Percentiles rank a stretch among this genome's conserved stretches.
Conservation (phyloP, 2,329 filamentous ascomycete genomes). For the Trichoderma sp. region DNA sequence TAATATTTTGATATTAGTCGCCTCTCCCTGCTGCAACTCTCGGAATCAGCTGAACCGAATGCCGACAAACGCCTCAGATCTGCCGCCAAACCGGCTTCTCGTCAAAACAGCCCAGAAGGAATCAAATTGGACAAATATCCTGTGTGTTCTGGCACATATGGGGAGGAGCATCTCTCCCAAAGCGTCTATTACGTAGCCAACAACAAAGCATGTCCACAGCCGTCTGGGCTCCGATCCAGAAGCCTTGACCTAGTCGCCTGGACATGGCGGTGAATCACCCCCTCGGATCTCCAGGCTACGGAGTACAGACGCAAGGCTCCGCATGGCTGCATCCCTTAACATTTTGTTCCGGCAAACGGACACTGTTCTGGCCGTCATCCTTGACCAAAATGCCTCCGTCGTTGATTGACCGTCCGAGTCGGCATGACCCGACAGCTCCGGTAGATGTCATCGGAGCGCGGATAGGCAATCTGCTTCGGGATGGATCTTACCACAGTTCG, state of each 20-base stretch:
- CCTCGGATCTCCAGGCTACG: conserved; percentile 1
- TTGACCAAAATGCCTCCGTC: background rate
- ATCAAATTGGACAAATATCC: background rate
- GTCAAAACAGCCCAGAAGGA: background rate
- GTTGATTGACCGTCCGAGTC: background rate
- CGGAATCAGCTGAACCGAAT: too few relatives aligned
- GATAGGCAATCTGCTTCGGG: background rate
- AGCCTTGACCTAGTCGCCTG: background rate
- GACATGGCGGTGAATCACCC: conserved; percentile 22
- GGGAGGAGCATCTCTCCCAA: background rate
- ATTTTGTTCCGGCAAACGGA: background rate
- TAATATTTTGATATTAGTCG: too few relatives aligned
- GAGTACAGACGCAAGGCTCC: conserved; percentile 3
- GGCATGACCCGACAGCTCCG: background rate
- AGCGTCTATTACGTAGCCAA: background rate
- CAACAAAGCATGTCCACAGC: background rate
- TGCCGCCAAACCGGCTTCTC: background rate
- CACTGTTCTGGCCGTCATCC: background rate
- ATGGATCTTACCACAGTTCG: background rate
- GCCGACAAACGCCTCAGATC: background rate
- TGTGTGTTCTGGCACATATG: background rate
- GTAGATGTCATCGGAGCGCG: background rate
- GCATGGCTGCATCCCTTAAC: conserved; percentile 7
- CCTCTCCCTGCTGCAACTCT: too few relatives aligned
- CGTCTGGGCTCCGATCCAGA: background rate